These are phyloP conservation scores for Laetiporus sulphureus DNA, from an alignment of 1,284 basidiomycete genomes.

Conservation along the genomic window DNA sequence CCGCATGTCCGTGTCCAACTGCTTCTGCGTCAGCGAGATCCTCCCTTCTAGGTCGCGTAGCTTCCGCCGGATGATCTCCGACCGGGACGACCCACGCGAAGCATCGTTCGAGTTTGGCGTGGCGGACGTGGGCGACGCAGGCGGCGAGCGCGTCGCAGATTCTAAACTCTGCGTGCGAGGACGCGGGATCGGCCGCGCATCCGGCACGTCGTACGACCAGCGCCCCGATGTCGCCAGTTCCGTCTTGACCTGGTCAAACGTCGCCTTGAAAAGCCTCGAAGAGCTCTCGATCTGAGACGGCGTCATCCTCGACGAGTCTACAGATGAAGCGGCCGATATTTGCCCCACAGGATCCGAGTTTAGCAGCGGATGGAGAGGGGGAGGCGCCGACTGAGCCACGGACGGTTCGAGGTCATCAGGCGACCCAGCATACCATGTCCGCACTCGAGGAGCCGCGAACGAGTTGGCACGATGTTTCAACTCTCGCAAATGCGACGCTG, in stretches of 20 bases:
- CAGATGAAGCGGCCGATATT: constrained; percentile 18
- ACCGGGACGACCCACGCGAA: constrained; percentile 41
- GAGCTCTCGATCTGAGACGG: constrained; percentile 25
- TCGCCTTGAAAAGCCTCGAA: constrained; percentile 63
- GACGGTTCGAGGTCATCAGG: constrained; percentile 20
- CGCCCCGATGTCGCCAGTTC: constrained; percentile 55
- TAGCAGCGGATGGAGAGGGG: constrained; percentile 2
- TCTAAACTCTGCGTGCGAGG: constrained; percentile 30
- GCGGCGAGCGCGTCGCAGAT: constrained; percentile 19
- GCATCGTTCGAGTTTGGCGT: constrained; percentile 9
- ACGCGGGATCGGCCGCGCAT: constrained; percentile 16
- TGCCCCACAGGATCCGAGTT: constrained; percentile 9
- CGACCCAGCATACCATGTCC: constrained; percentile 36
- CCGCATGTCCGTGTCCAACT: constrained; percentile 69
- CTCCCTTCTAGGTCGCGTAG: constrained; percentile 58
- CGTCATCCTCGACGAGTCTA: constrained; percentile 17
- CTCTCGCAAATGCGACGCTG: constrained; percentile 72
- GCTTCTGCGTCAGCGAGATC: constrained; percentile 49
- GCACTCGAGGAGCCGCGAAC: constrained; percentile 29
- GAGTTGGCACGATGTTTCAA: constrained; percentile 34
- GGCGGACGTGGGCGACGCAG: constrained; percentile 10
- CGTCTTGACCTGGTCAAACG: constrained; percentile 82
- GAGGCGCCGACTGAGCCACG: constrained; percentile 7
- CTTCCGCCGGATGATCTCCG: constrained; percentile 53
- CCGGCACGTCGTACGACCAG: constrained; percentile 20